A percentile compares a stretch with the other conserved stretches of the same genome.
Conservation (phyloP, 2,329 filamentous ascomycete genomes). For the Pestalotiopsis sp. region DNA sequence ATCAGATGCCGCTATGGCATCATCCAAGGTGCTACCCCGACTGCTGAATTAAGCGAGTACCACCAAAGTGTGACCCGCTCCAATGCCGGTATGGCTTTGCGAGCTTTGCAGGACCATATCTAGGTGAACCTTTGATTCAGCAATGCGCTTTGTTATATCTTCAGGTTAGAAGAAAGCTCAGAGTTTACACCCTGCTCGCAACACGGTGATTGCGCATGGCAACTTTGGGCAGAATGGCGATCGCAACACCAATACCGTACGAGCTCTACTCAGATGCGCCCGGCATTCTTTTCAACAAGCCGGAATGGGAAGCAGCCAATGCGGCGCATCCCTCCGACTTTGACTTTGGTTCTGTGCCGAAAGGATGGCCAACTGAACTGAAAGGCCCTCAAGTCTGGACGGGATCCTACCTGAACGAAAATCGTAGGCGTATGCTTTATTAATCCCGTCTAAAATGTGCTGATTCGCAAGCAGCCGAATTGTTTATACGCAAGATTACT, state of each 20-base stretch:
- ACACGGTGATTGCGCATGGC: neutral
- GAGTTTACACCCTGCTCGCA: neutral
- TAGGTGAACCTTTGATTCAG: neutral
- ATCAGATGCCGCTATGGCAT: neutral
- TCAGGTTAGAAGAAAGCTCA: neutral
- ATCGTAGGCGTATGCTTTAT: neutral
- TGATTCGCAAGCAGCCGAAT: neutral
- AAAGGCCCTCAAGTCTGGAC: constrained; percentile 3
- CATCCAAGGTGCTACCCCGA: neutral
- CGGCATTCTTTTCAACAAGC: constrained; percentile 1
- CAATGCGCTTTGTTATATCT: neutral
- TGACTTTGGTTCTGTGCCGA: constrained; percentile 4
- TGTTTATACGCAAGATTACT: neutral
- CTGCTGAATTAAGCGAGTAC: neutral
- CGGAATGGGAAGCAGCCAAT: neutral
- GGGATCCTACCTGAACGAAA: neutral
- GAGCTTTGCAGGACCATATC: no score
- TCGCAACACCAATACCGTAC: neutral
- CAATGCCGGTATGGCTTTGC: neutral
- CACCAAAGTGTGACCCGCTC: neutral
- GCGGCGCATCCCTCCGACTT: neutral
- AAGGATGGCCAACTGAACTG: constrained; percentile 1
- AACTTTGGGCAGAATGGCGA: neutral
- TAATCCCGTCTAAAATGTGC: neutral
- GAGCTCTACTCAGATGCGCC: neutral